Conservation (phyloP, 768 basidiomycete genomes). For the Hericium coralloides region DNA sequence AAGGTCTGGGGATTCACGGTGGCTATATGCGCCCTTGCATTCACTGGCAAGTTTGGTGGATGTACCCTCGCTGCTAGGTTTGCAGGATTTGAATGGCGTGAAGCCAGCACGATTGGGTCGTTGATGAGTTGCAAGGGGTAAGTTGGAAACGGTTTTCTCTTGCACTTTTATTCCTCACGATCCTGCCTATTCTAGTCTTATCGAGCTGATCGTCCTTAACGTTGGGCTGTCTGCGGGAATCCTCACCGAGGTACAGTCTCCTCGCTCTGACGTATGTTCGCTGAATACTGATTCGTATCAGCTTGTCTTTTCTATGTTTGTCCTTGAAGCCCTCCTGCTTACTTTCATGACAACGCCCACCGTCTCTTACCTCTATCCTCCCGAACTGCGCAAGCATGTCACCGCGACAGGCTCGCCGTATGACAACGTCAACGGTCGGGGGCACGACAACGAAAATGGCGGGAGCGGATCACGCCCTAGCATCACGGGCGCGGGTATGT, state of each 20-base stretch:
- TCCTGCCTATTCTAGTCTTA: conserved; percentile 39
- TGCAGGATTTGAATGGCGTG: conserved; percentile 70
- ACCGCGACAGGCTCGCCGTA: conserved; percentile 39
- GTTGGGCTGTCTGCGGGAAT: conserved; percentile 81
- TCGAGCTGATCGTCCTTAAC: conserved; percentile 94
- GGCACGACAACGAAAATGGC: conserved; percentile 1
- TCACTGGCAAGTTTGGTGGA: conserved; percentile 83
- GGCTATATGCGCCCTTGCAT: conserved; percentile 71
- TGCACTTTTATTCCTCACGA: neutral
- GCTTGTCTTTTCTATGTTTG: conserved; percentile 92
- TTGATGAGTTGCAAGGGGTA: conserved; percentile 96
- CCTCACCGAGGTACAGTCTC: conserved; percentile 39
- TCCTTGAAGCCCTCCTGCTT: conserved; percentile 71
- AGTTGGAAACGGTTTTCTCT: conserved; percentile 4
- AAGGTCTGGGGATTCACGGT: conserved; percentile 87
- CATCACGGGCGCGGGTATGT: conserved; percentile 17
- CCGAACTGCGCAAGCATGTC: conserved; percentile 43
- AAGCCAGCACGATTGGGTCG: conserved; percentile 76
- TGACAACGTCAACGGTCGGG: conserved; percentile 25
- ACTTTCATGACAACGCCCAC: conserved; percentile 85
- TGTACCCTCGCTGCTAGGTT: conserved; percentile 63
- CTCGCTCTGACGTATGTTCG: neutral
- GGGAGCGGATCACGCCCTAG: neutral
- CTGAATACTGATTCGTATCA: conserved; percentile 9
- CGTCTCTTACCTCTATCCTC: conserved; percentile 60